phyloP scores from a whole-genome alignment of 106 monocot genomes.

The Ottelia alismoides region DNA sequence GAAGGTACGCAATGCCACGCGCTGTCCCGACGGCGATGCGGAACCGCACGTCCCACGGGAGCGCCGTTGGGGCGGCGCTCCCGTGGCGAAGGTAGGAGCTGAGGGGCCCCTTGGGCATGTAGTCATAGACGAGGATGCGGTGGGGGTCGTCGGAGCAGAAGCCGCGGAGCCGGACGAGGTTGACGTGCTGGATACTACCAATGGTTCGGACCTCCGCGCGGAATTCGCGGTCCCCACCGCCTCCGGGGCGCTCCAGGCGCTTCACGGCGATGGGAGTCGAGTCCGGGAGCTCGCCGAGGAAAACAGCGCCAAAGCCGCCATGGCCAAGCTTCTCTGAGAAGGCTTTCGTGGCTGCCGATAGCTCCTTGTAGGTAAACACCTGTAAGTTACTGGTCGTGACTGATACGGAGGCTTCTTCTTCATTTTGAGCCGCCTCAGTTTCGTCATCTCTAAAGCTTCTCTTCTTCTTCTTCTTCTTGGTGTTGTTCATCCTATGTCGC shows the following conservation, averaged over 20 bases:
- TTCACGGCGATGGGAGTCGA: conserved; percentile 35
- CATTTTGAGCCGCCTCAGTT: neutral
- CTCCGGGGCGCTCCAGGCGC: conserved; percentile 39
- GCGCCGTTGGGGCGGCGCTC: neutral
- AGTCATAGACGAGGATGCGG: conserved; percentile 51
- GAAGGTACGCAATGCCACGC: conserved; percentile 38
- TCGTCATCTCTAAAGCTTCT: neutral
- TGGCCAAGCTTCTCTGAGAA: conserved; percentile 52
- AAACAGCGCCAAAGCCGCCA: conserved; percentile 52
- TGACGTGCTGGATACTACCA: conserved; percentile 49
- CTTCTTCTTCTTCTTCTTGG: neutral
- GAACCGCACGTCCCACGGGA: conserved; percentile 28
- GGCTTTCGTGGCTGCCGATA: conserved; percentile 22
- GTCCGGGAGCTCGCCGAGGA: conserved; percentile 31
- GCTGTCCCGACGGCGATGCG: conserved; percentile 34
- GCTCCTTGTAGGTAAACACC: conserved; percentile 45
- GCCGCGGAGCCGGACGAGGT: conserved; percentile 48
- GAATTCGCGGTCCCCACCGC: conserved; percentile 47
- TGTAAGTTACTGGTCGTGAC: conserved; percentile 8
- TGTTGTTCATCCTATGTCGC: neutral
- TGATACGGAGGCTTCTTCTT: neutral
- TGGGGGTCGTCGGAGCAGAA: conserved; percentile 48
- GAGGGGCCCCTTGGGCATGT: conserved; percentile 42
- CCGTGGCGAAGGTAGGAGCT: conserved; percentile 27
- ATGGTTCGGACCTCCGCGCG: conserved; percentile 51